Evolutionary conservation across 2,329 filamentous ascomycete species (phyloP), one percentile per base, ranked within the genome.

Genomic region (Stachybotrys chlorohalonatus): DNA sequence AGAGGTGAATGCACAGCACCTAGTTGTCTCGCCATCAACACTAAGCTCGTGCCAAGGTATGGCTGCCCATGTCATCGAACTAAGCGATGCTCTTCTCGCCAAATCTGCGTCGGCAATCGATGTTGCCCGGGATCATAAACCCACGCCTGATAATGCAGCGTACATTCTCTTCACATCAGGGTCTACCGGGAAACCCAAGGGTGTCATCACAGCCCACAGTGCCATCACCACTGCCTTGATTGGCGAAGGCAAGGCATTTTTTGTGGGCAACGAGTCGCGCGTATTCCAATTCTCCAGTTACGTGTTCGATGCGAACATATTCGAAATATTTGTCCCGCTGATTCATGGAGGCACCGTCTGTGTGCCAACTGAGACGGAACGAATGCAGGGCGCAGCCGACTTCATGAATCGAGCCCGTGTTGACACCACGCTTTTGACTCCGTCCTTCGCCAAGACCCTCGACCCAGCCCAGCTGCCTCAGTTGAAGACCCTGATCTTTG

Each of bases 141-240:
- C 31, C 1, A 32, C 46, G 17, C 51, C 58, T 15, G 45, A 51
- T 11, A 50, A 62, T 9, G 54, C 54, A 7, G 59, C 57, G 0
- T 65, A 64, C 45, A 53, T 64, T 1, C 42, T 65, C 0, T 65
- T 65, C 31, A 65, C 63, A 0, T 64, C 62, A 2, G 63, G 63
- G 9, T 59, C 56, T 5, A 66, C 63, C 1, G 63, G 63, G 7
- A 56, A 49, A 6, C 62, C 63, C 1, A 65, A 65, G 39, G 62
- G 62, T 3, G 53, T 64, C 2, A 52, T 62, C 4, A 56, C 63
- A 30, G 58, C 60, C 31, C 63, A 65, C 45, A 11, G 32, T 5
- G 7, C 54, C 50, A 7, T 57, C 57, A 2, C 31, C 56, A 15
- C 50, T 15, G 55, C 0, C 46, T 55, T 0, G 55, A 54, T 11